Percentiles rank a stretch among this genome's conserved stretches.
These are phyloP conservation scores for Dillenia turbinata DNA, from an alignment of 164 flowering plant species.

Conservation along the genomic window DNA sequence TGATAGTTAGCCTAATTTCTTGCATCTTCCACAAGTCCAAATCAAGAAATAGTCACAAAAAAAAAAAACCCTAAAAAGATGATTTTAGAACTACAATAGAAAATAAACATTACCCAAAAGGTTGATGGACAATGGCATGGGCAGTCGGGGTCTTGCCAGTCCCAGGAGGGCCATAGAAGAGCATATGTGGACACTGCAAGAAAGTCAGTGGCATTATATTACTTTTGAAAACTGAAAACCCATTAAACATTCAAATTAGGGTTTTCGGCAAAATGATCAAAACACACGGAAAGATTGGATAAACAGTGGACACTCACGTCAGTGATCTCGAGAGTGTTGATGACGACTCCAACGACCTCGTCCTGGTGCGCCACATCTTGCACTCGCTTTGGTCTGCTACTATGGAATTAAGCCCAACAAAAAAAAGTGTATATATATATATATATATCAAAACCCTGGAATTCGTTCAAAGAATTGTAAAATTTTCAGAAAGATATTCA, in stretches of 20 bases:
- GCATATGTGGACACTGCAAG: constrained; percentile 89
- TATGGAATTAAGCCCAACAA: background rate
- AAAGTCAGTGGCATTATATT: background rate
- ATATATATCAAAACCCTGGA: background rate
- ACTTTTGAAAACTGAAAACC: background rate
- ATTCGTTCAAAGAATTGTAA: background rate
- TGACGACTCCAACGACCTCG: constrained; percentile 89
- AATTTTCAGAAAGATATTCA: background rate
- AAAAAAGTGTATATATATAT: too few relatives aligned
- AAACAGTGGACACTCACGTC: constrained; percentile 29
- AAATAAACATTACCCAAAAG: constrained; percentile 54
- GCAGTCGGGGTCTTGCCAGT: constrained; percentile 98
- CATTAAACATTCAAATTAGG: background rate
- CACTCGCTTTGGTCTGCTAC: constrained; percentile 92
- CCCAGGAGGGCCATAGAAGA: constrained; percentile 98
- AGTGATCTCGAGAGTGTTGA: constrained; percentile 86
- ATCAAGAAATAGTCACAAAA: too few relatives aligned
- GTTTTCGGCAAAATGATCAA: background rate
- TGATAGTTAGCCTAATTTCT: too few relatives aligned
- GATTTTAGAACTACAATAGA: background rate
- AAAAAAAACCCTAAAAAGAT: too few relatives aligned
- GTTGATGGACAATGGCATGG: constrained; percentile 88
- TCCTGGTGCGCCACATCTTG: constrained; percentile 98
- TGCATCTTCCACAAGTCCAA: too few relatives aligned
- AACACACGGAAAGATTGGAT: too few relatives aligned